Evolutionary conservation across 2,329 filamentous ascomycete genomes (phyloP), one percentile per base, ranked within the genome.

Genomic region (Fusarium sp.): DNA sequence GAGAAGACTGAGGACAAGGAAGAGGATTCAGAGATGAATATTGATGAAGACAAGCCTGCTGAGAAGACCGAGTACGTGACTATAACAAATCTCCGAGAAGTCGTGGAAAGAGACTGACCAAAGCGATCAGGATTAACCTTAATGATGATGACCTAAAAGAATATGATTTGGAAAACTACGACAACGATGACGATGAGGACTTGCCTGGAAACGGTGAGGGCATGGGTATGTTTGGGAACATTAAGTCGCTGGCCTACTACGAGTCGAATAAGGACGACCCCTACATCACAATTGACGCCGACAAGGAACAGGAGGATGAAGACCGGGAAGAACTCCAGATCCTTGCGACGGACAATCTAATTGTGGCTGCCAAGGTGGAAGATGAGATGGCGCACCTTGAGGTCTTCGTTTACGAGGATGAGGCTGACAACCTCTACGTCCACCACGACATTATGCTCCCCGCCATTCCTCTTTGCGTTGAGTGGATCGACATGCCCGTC

Each of bases 381-480:
- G 96, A 99, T 76, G 96, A 99, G 80, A 91, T 99, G 67, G 95
- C 96, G 20, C 95, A 98, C 81, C 86, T 99, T 30, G 96, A 99
- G 81, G 92, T 98, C 23, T 98, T 98, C 78, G 94, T 99, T 32
- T 99, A 98, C 83, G 96, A 99, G 81, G 96, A 98, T 76, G 90
- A 90, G 69, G 93, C 91, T 46, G 96, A 98, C 83, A 99, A 99
- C 80, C 91, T 99, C 67, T 99, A 99, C 81, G 95, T 99, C 27
- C 96, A 99, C 84, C 96, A 99, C 87, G 96, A 99, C 82, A 97
- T 99, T 76, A 98, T 99, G 95, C 88, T 99, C 60, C 96, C 96
- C 35, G 95, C 95, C 27, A 97, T 99, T 78, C 96, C 96, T 14
- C 89, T 99, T 10, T 96, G 94, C 78, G 88, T 98, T 42, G 96